phyloP scores from a whole-genome alignment of 306 rosid species.

The Prinsepia uniflora region DNA sequence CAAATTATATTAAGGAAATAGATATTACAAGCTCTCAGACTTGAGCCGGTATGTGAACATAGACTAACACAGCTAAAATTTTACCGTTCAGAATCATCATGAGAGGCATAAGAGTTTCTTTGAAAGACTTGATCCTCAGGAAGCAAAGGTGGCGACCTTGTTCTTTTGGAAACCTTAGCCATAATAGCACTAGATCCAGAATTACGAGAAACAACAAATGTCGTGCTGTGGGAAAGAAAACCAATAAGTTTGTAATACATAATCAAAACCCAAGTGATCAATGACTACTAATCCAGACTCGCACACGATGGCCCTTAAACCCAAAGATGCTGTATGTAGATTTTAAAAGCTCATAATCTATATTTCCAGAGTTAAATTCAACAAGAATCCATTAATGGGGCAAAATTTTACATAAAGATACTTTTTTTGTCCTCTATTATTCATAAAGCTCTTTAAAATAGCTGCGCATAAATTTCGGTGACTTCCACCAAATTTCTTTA shows the following conservation, averaged over 20 bases:
- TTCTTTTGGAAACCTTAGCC: conserved; percentile 63
- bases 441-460: not conserved
- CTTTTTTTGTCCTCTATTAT: not conserved
- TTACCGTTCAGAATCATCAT: conserved; percentile 74
- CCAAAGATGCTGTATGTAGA: not conserved
- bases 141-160: conserved; percentile 66
- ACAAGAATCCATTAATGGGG: not conserved
- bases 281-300: not conserved
- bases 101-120: conserved; percentile 39
- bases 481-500: not conserved
- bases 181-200: conserved; percentile 32
- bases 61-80: conserved; percentile 22
- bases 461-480: not conserved
- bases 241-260: not conserved
- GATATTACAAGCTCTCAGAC: conserved; percentile 5
- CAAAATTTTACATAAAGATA: not conserved
- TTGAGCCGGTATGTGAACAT: conserved; percentile 18
- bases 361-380: not conserved
- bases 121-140: conserved; percentile 42
- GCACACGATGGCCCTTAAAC: not conserved
- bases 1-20: conserved; percentile 18
- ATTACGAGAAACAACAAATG: conserved; percentile 43
- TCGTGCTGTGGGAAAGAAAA: conserved; percentile 25
- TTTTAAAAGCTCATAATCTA: not conserved
- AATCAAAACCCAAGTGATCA: not conserved